Evolutionary conservation across 1,284 basidiomycete species (phyloP).

Genomic region (Malassezia cuniculi): DNA sequence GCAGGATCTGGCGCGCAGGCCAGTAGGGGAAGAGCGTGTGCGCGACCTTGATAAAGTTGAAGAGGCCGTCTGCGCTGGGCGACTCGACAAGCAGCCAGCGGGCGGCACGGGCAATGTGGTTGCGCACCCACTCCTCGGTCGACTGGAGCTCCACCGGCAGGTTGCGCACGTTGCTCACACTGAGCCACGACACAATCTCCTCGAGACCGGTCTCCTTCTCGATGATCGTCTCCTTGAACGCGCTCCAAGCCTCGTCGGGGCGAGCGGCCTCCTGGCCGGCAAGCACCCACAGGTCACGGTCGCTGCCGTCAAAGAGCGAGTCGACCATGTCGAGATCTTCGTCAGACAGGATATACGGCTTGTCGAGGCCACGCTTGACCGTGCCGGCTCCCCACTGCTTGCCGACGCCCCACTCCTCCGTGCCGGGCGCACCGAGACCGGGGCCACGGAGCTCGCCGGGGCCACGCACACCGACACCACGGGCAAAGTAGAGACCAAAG

Average conservation of each 20-base stretch:
- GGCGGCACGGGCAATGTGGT: slow-evolving; percentile 34
- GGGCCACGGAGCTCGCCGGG: slow-evolving; percentile 36
- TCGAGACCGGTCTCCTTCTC: slow-evolving; percentile 41
- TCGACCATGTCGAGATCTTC: slow-evolving; percentile 26
- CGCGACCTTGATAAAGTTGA: slow-evolving; percentile 34
- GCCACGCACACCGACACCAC: slow-evolving; percentile 40
- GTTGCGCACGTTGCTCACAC: slow-evolving; percentile 33
- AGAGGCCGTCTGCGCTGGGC: slow-evolving; percentile 34
- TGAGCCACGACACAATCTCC: slow-evolving; percentile 28
- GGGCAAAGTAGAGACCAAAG: slow-evolving; percentile 36
- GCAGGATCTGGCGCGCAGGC: slow-evolving; percentile 41
- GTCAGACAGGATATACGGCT: slow-evolving; percentile 25
- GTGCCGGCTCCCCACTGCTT: slow-evolving; percentile 44
- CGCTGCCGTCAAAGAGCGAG: slow-evolving; percentile 25
- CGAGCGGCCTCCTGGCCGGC: slow-evolving; percentile 32
- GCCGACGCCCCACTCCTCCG: slow-evolving; percentile 40
- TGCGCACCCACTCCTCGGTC: slow-evolving; percentile 36
- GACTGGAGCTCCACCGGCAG: slow-evolving; percentile 33
- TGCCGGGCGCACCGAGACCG: slow-evolving; percentile 32
- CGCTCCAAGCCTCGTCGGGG: slow-evolving; percentile 25
- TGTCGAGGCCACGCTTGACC: slow-evolving; percentile 42
- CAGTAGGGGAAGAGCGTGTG: slow-evolving; percentile 42
- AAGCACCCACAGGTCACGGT: slow-evolving; percentile 22
- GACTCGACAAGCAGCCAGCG: slow-evolving; percentile 36
- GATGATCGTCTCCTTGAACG: slow-evolving; percentile 39